A percentile compares a stretch with the other conserved stretches of the same genome.
These are phyloP conservation scores for Trypanosoma rangeli DNA, from an alignment of 208 protist species.

Conservation along the genomic window DNA sequence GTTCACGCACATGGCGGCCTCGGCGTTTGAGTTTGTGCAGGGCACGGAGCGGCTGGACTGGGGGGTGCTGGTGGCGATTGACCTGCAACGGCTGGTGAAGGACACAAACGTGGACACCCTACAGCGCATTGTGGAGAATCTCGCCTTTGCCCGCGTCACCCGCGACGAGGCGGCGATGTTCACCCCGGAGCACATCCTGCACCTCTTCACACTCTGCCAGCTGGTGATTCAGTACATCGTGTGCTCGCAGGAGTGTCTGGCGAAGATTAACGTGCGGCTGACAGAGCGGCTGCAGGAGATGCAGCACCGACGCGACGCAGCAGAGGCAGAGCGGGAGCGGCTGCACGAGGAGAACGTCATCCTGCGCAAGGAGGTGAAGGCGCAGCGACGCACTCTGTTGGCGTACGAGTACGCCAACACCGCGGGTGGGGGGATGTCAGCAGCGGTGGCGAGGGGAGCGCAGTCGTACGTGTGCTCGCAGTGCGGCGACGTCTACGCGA, in stretches of 20 bases:
- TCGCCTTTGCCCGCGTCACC: slow-evolving; percentile 84
- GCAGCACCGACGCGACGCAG: slow-evolving; percentile 34
- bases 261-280: slow-evolving; percentile 78
- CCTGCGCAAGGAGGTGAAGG: slow-evolving; percentile 84
- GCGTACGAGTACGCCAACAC: slow-evolving; percentile 82
- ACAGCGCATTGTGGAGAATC: slow-evolving; percentile 86
- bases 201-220: slow-evolving; percentile 85
- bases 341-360: slow-evolving; percentile 58
- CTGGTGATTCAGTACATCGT: slow-evolving; percentile 90
- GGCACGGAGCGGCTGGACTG: slow-evolving; percentile 89
- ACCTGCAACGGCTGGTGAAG: slow-evolving; percentile 73
- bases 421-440: not conserved
- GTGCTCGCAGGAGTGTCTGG: slow-evolving; percentile 84
- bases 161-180: slow-evolving; percentile 88
- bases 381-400: slow-evolving; percentile 75
- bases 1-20: slow-evolving; percentile 11
- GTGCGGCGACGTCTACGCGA: slow-evolving; percentile 82
- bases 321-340: slow-evolving; percentile 35
- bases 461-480: slow-evolving; percentile 43
- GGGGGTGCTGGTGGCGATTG: slow-evolving; percentile 86
- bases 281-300: slow-evolving; percentile 55
- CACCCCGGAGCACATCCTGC: slow-evolving; percentile 78
- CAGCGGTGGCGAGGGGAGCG: slow-evolving; percentile 15
- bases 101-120: slow-evolving; percentile 87
- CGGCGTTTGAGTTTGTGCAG: slow-evolving; percentile 75